These are phyloP conservation scores for Pisolithus thermaeus DNA, from an alignment of 1,284 basidiomycete genomes.

Conservation along the genomic window DNA sequence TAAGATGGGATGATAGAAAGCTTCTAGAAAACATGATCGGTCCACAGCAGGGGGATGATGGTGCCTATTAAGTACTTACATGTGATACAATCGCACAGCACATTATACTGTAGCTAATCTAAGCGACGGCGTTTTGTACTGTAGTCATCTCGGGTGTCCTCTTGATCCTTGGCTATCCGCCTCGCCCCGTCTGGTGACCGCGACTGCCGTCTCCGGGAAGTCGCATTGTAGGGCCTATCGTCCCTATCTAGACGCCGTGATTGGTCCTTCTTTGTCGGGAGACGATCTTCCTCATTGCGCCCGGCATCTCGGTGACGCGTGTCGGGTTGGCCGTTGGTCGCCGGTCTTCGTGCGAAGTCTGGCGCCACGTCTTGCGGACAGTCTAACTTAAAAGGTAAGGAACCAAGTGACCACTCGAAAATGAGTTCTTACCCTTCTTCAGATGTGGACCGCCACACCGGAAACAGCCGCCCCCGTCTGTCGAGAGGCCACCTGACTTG, in stretches of 20 bases:
- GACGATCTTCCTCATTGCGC: slow-evolving; percentile 32
- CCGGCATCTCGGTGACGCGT: slow-evolving; percentile 39
- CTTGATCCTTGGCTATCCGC: slow-evolving; percentile 34
- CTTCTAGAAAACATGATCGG: neutral
- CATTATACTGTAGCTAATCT: slow-evolving; percentile 23
- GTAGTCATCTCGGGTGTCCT: slow-evolving; percentile 32
- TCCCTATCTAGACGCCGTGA: slow-evolving; percentile 22
- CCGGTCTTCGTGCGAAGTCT: slow-evolving; percentile 35
- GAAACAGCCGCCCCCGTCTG: slow-evolving; percentile 75
- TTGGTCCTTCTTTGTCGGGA: slow-evolving; percentile 22
- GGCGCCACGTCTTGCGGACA: slow-evolving; percentile 67
- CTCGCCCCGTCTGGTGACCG: slow-evolving; percentile 30
- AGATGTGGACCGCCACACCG: slow-evolving; percentile 86
- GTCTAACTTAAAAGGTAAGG: slow-evolving; percentile 36
- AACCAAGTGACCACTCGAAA: neutral
- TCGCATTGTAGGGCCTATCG: slow-evolving; percentile 17
- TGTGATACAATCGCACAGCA: neutral
- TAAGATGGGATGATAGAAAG: neutral
- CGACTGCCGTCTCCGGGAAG: slow-evolving; percentile 18
- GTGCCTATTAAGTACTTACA: slow-evolving; percentile 4
- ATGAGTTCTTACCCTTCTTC: slow-evolving; percentile 62
- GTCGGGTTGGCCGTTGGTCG: slow-evolving; percentile 36
- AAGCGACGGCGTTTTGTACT: slow-evolving; percentile 37
- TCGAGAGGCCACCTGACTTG: slow-evolving; percentile 51
- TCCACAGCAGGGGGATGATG: neutral